These are phyloP conservation scores for Penicillium sp. DNA, from an alignment of 2,329 filamentous ascomycete genomes.

Conservation along the genomic window DNA sequence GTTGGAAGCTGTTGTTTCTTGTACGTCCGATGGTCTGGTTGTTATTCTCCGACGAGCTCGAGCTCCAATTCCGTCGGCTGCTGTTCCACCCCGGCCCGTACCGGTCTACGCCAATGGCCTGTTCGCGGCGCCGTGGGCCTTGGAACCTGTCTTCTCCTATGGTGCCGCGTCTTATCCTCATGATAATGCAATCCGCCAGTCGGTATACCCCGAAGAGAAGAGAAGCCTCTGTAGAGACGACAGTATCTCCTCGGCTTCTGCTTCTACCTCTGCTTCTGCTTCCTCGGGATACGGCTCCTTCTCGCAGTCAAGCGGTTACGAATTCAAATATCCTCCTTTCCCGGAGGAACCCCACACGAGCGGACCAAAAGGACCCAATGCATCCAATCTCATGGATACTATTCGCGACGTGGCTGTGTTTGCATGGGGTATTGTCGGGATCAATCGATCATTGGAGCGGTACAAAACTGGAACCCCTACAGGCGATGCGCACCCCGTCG, in stretches of 20 bases:
- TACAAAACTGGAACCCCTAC: conserved; percentile 61
- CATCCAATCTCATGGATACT: conserved; percentile 66
- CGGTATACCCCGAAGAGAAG: conserved; percentile 29
- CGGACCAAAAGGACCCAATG: conserved; percentile 52
- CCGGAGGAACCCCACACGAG: conserved; percentile 41
- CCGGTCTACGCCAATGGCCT: conserved; percentile 60
- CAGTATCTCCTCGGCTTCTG: conserved; percentile 32
- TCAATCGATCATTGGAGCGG: conserved; percentile 70
- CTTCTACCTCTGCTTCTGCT: not conserved
- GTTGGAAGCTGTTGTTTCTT: conserved; percentile 86
- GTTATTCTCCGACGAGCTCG: conserved; percentile 74
- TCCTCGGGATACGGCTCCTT: not conserved
- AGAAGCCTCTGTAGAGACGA: conserved; percentile 28
- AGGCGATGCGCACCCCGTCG: conserved; percentile 47
- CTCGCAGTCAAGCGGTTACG: not conserved
- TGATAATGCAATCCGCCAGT: conserved; percentile 3
- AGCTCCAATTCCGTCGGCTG: conserved; percentile 58
- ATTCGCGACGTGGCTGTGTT: conserved; percentile 87
- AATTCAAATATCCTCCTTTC: not conserved
- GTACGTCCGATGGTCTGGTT: conserved; percentile 82
- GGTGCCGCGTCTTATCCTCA: conserved; percentile 6
- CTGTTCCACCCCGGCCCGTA: conserved; percentile 39
- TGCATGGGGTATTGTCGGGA: conserved; percentile 51
- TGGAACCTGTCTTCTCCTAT: conserved; percentile 56
- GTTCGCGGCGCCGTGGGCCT: conserved; percentile 78